These are phyloP conservation scores for Backusella circina DNA, from an alignment of 192 early-diverging fungal genomes.

Conservation along the genomic window DNA sequence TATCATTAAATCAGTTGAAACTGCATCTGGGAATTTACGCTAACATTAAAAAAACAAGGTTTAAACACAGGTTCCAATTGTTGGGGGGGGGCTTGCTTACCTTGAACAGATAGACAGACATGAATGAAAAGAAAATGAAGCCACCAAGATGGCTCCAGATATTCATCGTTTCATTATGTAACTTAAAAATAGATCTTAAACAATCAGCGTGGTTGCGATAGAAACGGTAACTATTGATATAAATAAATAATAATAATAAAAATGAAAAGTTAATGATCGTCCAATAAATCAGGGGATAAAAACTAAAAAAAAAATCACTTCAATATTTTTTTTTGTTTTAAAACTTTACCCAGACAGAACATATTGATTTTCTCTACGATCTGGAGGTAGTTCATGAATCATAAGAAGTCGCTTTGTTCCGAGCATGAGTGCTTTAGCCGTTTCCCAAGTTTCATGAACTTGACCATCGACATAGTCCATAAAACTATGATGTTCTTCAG, in stretches of 20 bases:
- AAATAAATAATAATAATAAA: background rate
- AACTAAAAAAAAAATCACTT: background rate
- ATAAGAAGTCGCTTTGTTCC: constrained; percentile 47
- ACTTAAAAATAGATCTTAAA: constrained; percentile 51
- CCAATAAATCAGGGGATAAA: constrained; percentile 13
- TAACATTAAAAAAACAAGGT: background rate
- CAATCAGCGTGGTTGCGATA: constrained; percentile 44
- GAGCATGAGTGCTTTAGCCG: constrained; percentile 41
- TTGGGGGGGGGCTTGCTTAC: constrained; percentile 7
- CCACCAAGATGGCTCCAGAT: constrained; percentile 19
- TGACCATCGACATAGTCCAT: constrained; percentile 47
- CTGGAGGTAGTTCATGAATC: constrained; percentile 49
- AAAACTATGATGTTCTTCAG: constrained; percentile 39
- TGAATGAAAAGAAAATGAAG: constrained; percentile 6
- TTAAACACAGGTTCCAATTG: background rate
- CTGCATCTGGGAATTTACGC: constrained; percentile 20
- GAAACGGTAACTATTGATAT: constrained; percentile 40
- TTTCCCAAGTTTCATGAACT: constrained; percentile 40
- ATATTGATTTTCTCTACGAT: constrained; percentile 56
- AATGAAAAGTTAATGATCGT: background rate
- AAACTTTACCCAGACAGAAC: constrained; percentile 42
- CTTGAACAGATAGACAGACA: constrained; percentile 9
- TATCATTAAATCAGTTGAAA: constrained; percentile 35
- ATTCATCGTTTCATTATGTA: constrained; percentile 43
- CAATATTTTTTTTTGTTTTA: constrained; percentile 8